Conservation (phyloP, 176 grass and related monocot genomes). For the Zoysia pacifica region DNA sequence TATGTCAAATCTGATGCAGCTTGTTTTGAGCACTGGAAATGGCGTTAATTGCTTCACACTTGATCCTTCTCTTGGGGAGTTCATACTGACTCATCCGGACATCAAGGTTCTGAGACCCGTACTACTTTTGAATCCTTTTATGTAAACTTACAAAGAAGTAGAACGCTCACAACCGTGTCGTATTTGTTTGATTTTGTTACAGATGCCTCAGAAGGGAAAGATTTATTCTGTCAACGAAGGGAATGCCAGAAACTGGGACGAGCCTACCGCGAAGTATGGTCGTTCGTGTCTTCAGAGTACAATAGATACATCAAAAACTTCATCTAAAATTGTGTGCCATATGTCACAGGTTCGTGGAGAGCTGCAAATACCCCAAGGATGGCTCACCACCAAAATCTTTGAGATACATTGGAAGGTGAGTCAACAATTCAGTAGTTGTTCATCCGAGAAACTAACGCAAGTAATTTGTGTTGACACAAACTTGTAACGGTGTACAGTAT, state of each 20-base stretch:
- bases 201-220: conserved; percentile 92
- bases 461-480: neutral
- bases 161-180: neutral
- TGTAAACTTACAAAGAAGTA: neutral
- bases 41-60: conserved; percentile 97
- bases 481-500: conserved; percentile 61
- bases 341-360: conserved; percentile 79
- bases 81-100: conserved; percentile 92
- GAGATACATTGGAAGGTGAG: conserved; percentile 96
- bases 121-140: neutral
- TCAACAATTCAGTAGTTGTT: neutral
- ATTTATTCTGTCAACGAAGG: conserved; percentile 98
- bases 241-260: conserved; percentile 95
- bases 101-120: conserved; percentile 61
- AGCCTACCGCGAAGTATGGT: conserved; percentile 70
- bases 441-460: neutral
- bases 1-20: conserved; percentile 39
- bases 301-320: neutral
- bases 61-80: conserved; percentile 97
- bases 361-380: conserved; percentile 86
- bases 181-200: conserved; percentile 24
- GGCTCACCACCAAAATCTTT: conserved; percentile 80
- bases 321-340: neutral
- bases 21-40: conserved; percentile 84
- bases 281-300: neutral